Conservation (phyloP, 306 rosid species). For the Malus sylvestris region DNA sequence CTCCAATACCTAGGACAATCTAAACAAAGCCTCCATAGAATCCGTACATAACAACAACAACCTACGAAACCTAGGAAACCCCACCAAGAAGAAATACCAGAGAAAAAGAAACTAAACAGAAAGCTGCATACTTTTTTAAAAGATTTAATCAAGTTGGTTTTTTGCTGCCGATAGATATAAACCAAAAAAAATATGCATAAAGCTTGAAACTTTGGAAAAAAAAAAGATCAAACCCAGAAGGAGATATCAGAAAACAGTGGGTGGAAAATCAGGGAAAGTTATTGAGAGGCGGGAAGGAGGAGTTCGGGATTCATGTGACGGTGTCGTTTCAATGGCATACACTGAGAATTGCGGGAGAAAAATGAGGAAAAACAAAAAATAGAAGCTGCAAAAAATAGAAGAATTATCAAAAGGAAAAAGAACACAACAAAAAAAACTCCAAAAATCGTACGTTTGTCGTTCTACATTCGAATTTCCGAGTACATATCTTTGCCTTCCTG, state of each 20-base stretch:
- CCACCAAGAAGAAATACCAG: background rate
- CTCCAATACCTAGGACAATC: slow-evolving; percentile 18
- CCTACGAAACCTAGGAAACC: no score
- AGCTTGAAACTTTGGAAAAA: background rate
- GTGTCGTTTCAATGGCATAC: slow-evolving; percentile 12
- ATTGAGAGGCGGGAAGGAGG: slow-evolving; percentile 11
- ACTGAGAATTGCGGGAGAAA: background rate
- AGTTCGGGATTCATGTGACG: background rate
- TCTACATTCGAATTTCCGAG: background rate
- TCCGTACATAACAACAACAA: background rate
- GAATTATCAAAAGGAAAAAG: background rate
- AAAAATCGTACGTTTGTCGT: background rate
- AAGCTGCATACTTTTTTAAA: background rate
- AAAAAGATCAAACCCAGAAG: slow-evolving; percentile 20
- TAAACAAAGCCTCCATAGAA: slow-evolving; percentile 14
- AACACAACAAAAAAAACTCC: background rate
- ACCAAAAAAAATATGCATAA: background rate
- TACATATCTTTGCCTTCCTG: background rate
- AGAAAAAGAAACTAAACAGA: background rate
- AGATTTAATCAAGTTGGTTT: background rate
- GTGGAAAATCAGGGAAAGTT: background rate
- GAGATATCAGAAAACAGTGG: background rate
- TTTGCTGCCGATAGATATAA: background rate
- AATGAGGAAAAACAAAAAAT: background rate
- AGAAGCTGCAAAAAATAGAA: background rate